Conservation (phyloP, 176 grass and related monocot genomes). For the Thinopyrum elongatum region DNA sequence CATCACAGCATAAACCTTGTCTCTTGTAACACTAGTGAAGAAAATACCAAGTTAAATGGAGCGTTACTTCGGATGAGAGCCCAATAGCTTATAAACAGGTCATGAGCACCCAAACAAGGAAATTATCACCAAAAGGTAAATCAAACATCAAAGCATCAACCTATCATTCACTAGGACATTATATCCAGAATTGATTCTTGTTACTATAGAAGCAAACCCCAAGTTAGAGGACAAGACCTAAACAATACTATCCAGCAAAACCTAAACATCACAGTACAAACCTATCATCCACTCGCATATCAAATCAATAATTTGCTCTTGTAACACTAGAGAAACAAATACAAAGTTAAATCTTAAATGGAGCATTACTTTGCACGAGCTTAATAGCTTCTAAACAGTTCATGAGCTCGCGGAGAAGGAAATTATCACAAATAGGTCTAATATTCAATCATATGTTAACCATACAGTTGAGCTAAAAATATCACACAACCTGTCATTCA, state of each 20-base stretch:
- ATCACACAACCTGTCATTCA: not conserved
- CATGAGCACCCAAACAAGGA: not conserved
- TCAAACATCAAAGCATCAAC: not conserved
- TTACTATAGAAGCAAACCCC: not conserved
- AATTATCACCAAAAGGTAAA: not conserved
- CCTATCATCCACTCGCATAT: not conserved
- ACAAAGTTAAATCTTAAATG: not conserved
- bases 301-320: not conserved
- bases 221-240: not conserved
- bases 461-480: not conserved
- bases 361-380: not conserved
- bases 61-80: not conserved
- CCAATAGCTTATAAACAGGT: not conserved
- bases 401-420: not conserved
- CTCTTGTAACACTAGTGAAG: not conserved
- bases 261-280: not conserved
- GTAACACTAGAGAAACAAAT: not conserved
- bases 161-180: not conserved
- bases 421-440: not conserved
- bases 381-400: not conserved
- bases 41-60: slow-evolving; percentile 4
- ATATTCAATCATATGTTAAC: not conserved
- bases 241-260: not conserved
- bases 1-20: not conserved
- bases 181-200: not conserved